Evolutionary conservation across 768 basidiomycete species (phyloP).

Genomic region (Pleurotus giganteus): DNA sequence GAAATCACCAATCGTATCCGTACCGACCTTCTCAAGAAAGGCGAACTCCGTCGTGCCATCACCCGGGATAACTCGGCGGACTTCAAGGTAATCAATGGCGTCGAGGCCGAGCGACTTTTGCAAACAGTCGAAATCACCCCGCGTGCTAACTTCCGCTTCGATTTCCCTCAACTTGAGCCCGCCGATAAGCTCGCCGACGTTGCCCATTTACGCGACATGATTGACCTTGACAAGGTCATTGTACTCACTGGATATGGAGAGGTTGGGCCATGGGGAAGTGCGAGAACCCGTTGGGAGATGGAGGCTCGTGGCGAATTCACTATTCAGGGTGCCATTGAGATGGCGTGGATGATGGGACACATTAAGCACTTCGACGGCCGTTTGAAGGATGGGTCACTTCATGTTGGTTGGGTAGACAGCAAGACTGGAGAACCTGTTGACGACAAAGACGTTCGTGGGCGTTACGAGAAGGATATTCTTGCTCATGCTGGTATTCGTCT

Average conservation of each 20-base stretch:
- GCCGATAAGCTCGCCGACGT: conserved; percentile 71
- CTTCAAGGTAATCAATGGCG: conserved; percentile 87
- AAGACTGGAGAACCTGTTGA: conserved; percentile 93
- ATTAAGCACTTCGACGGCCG: conserved; percentile 99
- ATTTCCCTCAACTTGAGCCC: conserved; percentile 85
- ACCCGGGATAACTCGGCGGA: conserved; percentile 94
- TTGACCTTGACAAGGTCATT: conserved; percentile 94
- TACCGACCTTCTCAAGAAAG: conserved; percentile 74
- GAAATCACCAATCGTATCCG: conserved; percentile 91
- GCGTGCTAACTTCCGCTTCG: conserved; percentile 96
- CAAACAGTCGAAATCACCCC: conserved; percentile 92
- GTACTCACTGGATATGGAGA: conserved; percentile 97
- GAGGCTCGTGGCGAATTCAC: conserved; percentile 97
- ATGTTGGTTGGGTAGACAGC: conserved; percentile 98
- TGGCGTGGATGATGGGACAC: conserved; percentile 99
- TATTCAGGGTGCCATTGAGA: conserved; percentile 97
- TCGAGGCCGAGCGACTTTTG: conserved; percentile 88
- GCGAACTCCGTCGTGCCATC: conserved; percentile 90
- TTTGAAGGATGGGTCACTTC: conserved; percentile 85
- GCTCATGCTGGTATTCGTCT: conserved; percentile 89
- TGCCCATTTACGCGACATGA: conserved; percentile 75
- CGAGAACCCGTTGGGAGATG: conserved; percentile 99
- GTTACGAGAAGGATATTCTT: conserved; percentile 93
- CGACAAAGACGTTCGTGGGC: conserved; percentile 93
- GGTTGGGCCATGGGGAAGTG: conserved; percentile 97